Conservation (phyloP, 768 basidiomycete genomes). For the Pilatotrama ljubarskyi region DNA sequence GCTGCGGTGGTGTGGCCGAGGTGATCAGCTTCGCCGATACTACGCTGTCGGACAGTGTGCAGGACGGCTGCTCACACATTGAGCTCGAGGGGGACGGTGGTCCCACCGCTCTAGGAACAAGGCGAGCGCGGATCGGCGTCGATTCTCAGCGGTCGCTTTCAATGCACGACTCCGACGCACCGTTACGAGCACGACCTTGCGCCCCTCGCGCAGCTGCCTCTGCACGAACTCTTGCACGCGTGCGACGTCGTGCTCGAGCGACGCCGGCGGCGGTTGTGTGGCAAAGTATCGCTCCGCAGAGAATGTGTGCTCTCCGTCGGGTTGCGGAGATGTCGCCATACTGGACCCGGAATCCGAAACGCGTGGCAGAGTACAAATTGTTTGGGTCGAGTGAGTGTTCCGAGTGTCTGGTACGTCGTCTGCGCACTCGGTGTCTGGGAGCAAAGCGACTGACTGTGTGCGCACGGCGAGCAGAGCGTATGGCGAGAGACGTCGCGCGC, state of each 20-base stretch:
- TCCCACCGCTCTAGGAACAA: constrained; percentile 83
- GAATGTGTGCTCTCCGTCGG: constrained; percentile 43
- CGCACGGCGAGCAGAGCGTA: too few relatives aligned
- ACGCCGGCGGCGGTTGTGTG: constrained; percentile 77
- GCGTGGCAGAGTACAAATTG: too few relatives aligned
- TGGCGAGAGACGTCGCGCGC: too few relatives aligned
- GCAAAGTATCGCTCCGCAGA: constrained; percentile 90
- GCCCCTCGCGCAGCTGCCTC: constrained; percentile 60
- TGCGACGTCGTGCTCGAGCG: constrained; percentile 66
- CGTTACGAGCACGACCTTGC: constrained; percentile 90
- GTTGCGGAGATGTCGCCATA: constrained; percentile 17
- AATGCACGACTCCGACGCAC: constrained; percentile 47
- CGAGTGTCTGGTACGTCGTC: too few relatives aligned
- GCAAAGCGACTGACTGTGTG: too few relatives aligned
- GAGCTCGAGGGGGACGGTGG: constrained; percentile 96
- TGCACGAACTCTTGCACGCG: constrained; percentile 68
- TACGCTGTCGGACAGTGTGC: background rate
- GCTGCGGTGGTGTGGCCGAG: constrained; percentile 47
- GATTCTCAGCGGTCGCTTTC: background rate
- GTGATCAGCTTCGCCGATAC: constrained; percentile 7
- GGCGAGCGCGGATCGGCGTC: constrained; percentile 20
- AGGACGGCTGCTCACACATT: constrained; percentile 78
- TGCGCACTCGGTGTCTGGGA: too few relatives aligned
- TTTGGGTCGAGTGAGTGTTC: too few relatives aligned
- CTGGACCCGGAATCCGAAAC: background rate